Conservation (phyloP, 2,329 filamentous ascomycete species). For the Incumbomyces delicatus region DNA sequence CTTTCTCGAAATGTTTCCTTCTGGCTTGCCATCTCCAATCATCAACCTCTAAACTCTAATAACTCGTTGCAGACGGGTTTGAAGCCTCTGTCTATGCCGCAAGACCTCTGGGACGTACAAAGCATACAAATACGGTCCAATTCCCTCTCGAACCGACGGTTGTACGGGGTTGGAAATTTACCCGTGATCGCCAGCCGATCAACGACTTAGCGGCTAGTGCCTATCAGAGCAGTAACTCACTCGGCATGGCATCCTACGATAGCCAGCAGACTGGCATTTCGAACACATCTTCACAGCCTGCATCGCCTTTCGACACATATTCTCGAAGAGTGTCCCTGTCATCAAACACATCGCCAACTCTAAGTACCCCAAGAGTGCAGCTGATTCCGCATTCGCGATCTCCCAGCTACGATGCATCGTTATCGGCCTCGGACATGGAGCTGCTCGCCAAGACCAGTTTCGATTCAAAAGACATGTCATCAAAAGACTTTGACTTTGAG, state of each 20-base stretch:
- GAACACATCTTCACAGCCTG: constrained; percentile 10
- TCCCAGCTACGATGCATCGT: constrained; percentile 17
- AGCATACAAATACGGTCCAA: no score
- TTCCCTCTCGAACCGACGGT: no score
- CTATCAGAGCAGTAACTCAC: not conserved
- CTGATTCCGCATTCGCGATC: constrained; percentile 18
- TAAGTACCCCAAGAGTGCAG: constrained; percentile 16
- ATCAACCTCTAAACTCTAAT: no score
- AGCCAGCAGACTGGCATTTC: constrained; percentile 9
- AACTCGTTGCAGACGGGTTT: no score
- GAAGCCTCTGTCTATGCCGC: no score
- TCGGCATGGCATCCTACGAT: constrained; percentile 11
- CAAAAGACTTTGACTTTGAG: constrained; percentile 21
- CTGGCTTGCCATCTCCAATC: no score
- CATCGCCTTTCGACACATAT: constrained; percentile 4
- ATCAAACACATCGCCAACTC: constrained; percentile 5
- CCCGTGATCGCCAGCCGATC: no score
- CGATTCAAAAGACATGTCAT: constrained; percentile 19
- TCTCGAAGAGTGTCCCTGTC: not conserved
- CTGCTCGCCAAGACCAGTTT: constrained; percentile 16
- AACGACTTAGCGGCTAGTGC: no score
- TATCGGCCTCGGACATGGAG: constrained; percentile 16
- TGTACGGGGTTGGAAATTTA: no score
- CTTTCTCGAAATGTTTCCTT: no score
- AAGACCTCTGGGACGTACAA: no score